Base-by-base conservation (phyloP, 495 filamentous ascomycete genomes). In the Penicillium canescens region DNA sequence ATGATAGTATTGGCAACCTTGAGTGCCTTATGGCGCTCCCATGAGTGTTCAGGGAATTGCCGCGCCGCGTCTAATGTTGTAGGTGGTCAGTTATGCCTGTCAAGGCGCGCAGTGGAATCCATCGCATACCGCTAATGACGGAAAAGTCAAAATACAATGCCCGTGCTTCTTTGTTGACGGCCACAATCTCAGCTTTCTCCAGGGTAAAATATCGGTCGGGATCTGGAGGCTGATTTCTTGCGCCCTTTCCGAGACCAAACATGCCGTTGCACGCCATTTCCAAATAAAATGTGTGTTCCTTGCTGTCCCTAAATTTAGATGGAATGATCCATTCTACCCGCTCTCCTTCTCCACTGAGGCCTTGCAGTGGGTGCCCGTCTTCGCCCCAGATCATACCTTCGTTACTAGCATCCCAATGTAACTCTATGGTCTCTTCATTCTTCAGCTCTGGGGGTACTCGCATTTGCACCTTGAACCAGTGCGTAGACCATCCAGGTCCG, bases 261-360 rank as follows among this genome's bases (percentile, higher is more conserved):
- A 98, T 98, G 59, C 85, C 84, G 71, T 98, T 98, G 70, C 94
- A 98, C 10, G 94, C 93, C 89, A 98, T 96, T 74, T 98, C 94
- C 53, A 98, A 84, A 68, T 96, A 98, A 55, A 98, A 88, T 10
- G 77, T 82, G 66, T 98, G 94, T 56, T 88, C 82, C 66, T 92
- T 85, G 7, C 91, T 92, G 62, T 98, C 90, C 42, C 84, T 81
- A 69, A 77, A 96, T 24, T 77, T 78, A 16, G 89, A 74, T 2
- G 93, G 92, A 40, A 98, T 78, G 31, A 96, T 82, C 90, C 92
- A 98, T 70, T 97, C 90, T n/a, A 83, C 80, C 40, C 94, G 78
- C 61, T 98, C 93, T 38, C 90, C 90, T 35, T 87, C 88, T n/a
- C 93, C 94, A 6, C 92, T 96, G 55, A 98, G 67, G n/a, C 94